Conservation (phyloP, 208 protist species). For the Crithidia sp. region DNA sequence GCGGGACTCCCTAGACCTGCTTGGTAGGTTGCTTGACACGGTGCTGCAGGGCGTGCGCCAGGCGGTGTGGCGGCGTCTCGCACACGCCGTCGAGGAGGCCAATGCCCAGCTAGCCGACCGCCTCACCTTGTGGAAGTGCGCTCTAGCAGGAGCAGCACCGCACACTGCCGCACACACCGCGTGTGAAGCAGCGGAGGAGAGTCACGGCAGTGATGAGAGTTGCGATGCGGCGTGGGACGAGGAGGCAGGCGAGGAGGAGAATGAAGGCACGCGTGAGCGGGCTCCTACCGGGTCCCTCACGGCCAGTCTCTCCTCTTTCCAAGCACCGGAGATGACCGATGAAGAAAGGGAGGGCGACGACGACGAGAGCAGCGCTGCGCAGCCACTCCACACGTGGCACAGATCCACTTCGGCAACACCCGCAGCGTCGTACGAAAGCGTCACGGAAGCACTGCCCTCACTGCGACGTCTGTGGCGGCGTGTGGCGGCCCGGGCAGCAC, state of each 20-base stretch:
- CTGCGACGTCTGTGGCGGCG: constrained; percentile 65
- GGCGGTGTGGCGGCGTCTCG: constrained; percentile 49
- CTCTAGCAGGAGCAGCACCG: not conserved
- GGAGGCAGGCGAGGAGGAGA: too few species aligned
- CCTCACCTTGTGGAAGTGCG: constrained; percentile 34
- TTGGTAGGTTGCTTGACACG: constrained; percentile 32
- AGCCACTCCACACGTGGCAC: too few species aligned
- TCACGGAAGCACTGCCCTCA: constrained; percentile 41
- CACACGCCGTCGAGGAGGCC: constrained; percentile 59
- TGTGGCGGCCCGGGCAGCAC: constrained; percentile 49
- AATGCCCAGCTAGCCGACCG: constrained; percentile 42
- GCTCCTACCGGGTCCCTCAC: not conserved
- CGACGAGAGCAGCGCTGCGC: not conserved
- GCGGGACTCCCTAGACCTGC: constrained; percentile 3
- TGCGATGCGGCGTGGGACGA: too few species aligned
- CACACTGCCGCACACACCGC: too few species aligned
- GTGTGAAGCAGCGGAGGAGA: too few species aligned
- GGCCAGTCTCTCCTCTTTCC: constrained; percentile 9
- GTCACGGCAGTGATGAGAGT: too few species aligned
- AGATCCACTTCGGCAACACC: too few species aligned
- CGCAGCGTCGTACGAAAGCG: constrained; percentile 4
- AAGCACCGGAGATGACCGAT: not conserved
- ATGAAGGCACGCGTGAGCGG: too few species aligned
- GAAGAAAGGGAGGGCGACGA: not conserved
- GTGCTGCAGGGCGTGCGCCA: constrained; percentile 34